These are phyloP conservation scores for Cytospora schulzeri DNA, from an alignment of 2,329 filamentous ascomycete genomes.

Conservation along the genomic window DNA sequence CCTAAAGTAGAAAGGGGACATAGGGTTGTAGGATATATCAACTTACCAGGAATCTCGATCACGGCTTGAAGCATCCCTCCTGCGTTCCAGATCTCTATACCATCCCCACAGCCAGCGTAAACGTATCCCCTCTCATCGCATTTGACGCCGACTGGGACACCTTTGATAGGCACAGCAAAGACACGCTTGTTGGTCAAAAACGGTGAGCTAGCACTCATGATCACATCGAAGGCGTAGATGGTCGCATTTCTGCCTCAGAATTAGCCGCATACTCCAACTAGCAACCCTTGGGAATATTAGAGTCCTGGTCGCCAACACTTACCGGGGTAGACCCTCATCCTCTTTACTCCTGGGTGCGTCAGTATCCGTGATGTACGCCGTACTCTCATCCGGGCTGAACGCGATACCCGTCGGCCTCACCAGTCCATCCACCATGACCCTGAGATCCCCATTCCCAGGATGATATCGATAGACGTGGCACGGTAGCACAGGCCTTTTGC, in stretches of 20 bases:
- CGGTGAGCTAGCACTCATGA: conserved; percentile 38
- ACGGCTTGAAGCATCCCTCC: conserved; percentile 48
- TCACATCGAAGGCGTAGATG: conserved; percentile 54
- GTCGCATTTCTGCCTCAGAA: conserved; percentile 35
- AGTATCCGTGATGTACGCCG: conserved; percentile 48
- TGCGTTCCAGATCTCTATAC: conserved; percentile 52
- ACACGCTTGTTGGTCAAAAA: conserved; percentile 52
- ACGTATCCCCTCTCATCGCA: conserved; percentile 49
- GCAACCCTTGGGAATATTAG: background rate
- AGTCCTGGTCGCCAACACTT: background rate
- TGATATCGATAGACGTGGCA: conserved; percentile 52
- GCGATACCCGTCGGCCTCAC: conserved; percentile 45
- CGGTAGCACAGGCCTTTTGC: conserved; percentile 47
- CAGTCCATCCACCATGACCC: conserved; percentile 52
- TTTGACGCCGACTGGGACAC: conserved; percentile 47
- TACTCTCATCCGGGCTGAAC: conserved; percentile 41
- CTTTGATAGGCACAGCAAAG: conserved; percentile 52
- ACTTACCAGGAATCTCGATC: conserved; percentile 41
- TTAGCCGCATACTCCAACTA: background rate
- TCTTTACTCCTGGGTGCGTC: conserved; percentile 37
- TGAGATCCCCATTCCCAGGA: conserved; percentile 42
- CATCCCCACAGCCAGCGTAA: conserved; percentile 50
- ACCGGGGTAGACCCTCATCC: conserved; percentile 35
- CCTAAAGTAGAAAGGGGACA: background rate
- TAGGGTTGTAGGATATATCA: background rate